Base-by-base conservation (phyloP, 2,329 filamentous ascomycete genomes). In the Microdochium bolleyi region DNA sequence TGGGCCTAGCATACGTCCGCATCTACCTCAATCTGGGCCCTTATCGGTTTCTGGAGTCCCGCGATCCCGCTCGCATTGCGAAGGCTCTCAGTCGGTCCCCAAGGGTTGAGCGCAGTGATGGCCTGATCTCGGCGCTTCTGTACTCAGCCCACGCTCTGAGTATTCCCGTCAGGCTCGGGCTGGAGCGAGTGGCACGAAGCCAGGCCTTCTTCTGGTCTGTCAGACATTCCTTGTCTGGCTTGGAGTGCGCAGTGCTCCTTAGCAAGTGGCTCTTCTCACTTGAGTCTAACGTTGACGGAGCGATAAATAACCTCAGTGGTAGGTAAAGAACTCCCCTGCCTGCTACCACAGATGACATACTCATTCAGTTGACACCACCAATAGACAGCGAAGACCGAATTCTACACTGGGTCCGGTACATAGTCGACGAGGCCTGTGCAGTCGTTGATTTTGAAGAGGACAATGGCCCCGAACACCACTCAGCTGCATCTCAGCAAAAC, bases 171-270 rank as follows among this genome's bases (percentile, higher is more conserved):
- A 67, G 78, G 22, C 60, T 82, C 0, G 79, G 79, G 0, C 73
- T 82, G 16, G 76, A 79, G 51, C 72, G 75, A 14, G 78, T 82
- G 0, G 77, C 77, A 0, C 67, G 75, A 16, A 82, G 76, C 16
- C 77, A 81, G 50, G 76, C 77, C 0, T 77, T 79, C 48, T 76
- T 80, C 49, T 82, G 78, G 78, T 79, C 76, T 3, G 77, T 79
- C 2, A 70, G 79, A n/a, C 78, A 82, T 51, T 77, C 77, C 0
- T 66, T 82, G 0, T 78, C 75, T 3, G 75, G 74, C 1, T 66
- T 82, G 0, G 79, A 82, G 57, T 80, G 77, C 21, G 77, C 76
- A 0, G 71, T 82, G 0, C 63, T 82, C 2, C 62, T 82, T 0
- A 76, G 75, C 14, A 81, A 80, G 55, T 77, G 74, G 73, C 64